phyloP scores from a whole-genome alignment of 768 basidiomycete genomes.

The Lactarius tabidus region DNA sequence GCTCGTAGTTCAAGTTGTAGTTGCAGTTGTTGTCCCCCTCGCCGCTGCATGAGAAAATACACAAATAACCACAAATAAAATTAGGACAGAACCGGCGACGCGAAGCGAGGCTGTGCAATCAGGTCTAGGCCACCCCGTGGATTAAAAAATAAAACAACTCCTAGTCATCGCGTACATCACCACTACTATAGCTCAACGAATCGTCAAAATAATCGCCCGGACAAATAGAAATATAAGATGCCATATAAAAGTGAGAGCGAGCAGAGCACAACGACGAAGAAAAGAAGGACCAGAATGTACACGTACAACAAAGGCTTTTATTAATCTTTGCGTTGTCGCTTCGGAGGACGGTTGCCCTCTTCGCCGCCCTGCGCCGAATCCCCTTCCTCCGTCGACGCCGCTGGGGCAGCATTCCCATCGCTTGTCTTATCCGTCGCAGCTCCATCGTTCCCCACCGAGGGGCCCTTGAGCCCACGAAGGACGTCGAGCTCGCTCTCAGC shows the following conservation, averaged over 20 bases:
- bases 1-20: neutral
- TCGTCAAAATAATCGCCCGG: too few species aligned
- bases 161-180: neutral
- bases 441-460: constrained; percentile 8
- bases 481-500: constrained; percentile 63
- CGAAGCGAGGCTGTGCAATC: neutral
- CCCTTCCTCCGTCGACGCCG: constrained; percentile 16
- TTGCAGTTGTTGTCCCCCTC: neutral
- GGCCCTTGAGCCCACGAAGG: constrained; percentile 37
- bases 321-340: constrained; percentile 30
- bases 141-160: neutral
- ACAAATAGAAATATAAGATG: neutral
- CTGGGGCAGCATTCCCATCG: constrained; percentile 13
- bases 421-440: constrained; percentile 23
- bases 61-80: constrained; percentile 14
- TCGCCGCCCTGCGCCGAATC: constrained; percentile 21
- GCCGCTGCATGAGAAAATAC: constrained; percentile 7
- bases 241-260: neutral
- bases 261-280: constrained; percentile 2
- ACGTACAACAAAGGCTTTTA: neutral
- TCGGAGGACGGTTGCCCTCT: constrained; percentile 26
- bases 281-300: neutral
- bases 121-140: neutral
- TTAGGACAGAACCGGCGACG: neutral
- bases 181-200: neutral